A percentile compares a stretch with the other conserved stretches of the same genome.
phyloP scores from a whole-genome alignment of 2,329 filamentous ascomycete genomes.

The Epicoccum nigrum region DNA sequence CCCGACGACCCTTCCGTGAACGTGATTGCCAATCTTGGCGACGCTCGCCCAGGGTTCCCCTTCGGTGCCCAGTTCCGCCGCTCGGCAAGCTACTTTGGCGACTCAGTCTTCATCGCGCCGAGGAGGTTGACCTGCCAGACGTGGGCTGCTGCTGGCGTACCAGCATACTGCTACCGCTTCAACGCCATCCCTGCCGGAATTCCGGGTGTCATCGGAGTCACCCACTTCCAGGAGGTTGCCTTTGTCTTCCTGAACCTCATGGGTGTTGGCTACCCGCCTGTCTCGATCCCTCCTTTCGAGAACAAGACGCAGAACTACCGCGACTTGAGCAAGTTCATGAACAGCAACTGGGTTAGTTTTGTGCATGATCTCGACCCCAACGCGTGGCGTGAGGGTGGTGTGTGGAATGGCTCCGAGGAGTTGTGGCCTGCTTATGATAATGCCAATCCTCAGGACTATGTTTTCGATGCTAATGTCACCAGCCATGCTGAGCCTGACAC shows the following conservation, averaged over 20 bases:
- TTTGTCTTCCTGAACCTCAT: slow-evolving; percentile 56
- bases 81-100: slow-evolving; percentile 58
- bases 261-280: slow-evolving; percentile 51
- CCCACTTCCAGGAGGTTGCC: slow-evolving; percentile 61
- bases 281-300: slow-evolving; percentile 40
- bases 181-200: slow-evolving; percentile 60
- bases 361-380: slow-evolving; percentile 48
- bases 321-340: slow-evolving; percentile 52
- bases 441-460: slow-evolving; percentile 48
- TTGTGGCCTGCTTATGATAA: slow-evolving; percentile 52
- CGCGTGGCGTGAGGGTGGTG: slow-evolving; percentile 26
- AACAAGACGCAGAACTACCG: slow-evolving; percentile 47
- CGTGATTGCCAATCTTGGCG: slow-evolving; percentile 32
- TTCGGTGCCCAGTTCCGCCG: slow-evolving; percentile 59
- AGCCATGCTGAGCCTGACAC: slow-evolving; percentile 52
- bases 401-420: slow-evolving; percentile 29
- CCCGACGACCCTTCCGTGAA: slow-evolving; percentile 37
- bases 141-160: slow-evolving; percentile 56
- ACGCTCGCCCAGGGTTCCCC: slow-evolving; percentile 23
- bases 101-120: slow-evolving; percentile 62
- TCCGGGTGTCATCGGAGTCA: slow-evolving; percentile 52
- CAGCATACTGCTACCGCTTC: slow-evolving; percentile 68
- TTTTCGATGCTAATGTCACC: slow-evolving; percentile 55
- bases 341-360: slow-evolving; percentile 54
- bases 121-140: slow-evolving; percentile 60